Percentiles rank a stretch among this genome's conserved stretches.
phyloP scores from a whole-genome alignment of 2,329 filamentous ascomycete genomes.

The Aspergillus pseudotamarii region DNA sequence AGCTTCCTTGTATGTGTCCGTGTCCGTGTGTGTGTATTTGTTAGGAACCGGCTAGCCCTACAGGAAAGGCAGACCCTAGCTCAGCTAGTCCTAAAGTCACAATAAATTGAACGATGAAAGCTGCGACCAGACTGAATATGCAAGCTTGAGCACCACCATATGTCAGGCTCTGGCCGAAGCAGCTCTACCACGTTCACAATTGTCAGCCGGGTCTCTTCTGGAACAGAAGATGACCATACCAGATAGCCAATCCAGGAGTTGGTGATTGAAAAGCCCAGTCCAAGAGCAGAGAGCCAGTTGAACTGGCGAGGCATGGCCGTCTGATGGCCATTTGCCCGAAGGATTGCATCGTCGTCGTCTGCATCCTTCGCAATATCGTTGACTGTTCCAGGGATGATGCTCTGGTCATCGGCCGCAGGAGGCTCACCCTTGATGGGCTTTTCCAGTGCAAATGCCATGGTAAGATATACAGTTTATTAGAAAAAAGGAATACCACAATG shows the following conservation, averaged over 20 bases:
- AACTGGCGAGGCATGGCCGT: conserved; percentile 5
- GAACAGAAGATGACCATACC: not conserved
- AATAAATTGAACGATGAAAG: conserved; percentile 21
- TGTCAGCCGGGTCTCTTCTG: not conserved
- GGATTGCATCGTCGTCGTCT: conserved; percentile 1
- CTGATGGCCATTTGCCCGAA: conserved; percentile 1
- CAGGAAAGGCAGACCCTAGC: conserved; percentile 29
- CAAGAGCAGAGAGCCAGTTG: conserved; percentile 4
- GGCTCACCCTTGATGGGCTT: not conserved
- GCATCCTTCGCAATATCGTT: not conserved
- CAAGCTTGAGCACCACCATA: conserved; percentile 24
- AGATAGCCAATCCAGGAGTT: conserved; percentile 11
- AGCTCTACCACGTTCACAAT: not conserved
- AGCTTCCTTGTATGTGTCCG: not conserved
- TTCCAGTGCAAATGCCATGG: not conserved
- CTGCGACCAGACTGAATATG: conserved; percentile 25
- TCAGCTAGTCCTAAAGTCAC: conserved; percentile 29
- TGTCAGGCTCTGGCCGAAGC: conserved; percentile 12
- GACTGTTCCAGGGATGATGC: not conserved
- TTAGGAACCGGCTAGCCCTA: conserved; percentile 22
- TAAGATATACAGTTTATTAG: not conserved
- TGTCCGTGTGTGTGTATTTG: too few species aligned
- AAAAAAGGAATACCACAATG: not conserved
- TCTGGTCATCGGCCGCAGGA: not conserved
- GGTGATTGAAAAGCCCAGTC: conserved; percentile 6